These are phyloP conservation scores for Paracamarosporium sp. DNA, from an alignment of 2,329 filamentous ascomycete species.

Conservation along the genomic window DNA sequence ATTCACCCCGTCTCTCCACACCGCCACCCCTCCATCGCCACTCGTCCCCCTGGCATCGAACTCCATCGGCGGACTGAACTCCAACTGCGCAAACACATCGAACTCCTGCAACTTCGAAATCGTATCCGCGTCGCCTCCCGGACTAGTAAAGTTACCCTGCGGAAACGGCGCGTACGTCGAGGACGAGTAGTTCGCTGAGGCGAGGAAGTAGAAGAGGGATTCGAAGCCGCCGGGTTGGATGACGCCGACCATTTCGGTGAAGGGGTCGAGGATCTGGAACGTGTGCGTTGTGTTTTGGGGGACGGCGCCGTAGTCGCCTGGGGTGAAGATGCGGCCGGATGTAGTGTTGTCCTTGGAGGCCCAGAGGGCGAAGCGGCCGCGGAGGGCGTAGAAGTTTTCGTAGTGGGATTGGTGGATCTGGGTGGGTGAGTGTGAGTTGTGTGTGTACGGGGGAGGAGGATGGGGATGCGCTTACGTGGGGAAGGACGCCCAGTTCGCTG, in stretches of 20 bases:
- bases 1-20: constrained; percentile 51
- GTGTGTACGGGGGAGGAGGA: constrained; percentile 22
- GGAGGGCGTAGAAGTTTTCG: constrained; percentile 57
- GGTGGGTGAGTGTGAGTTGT: constrained; percentile 44
- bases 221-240: constrained; percentile 59
- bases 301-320: constrained; percentile 56
- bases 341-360: constrained; percentile 44
- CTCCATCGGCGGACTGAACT: constrained; percentile 50
- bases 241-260: constrained; percentile 56
- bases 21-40: constrained; percentile 45
- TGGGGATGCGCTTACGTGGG: constrained; percentile 38
- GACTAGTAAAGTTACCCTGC: constrained; percentile 32
- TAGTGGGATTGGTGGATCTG: constrained; percentile 50
- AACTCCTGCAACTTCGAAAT: constrained; percentile 49
- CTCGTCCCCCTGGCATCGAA: constrained; percentile 38
- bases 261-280: constrained; percentile 57
- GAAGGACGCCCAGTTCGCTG: constrained; percentile 49
- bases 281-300: constrained; percentile 56
- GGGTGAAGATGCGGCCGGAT: constrained; percentile 47
- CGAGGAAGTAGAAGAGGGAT: constrained; percentile 53
- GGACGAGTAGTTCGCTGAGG: constrained; percentile 43
- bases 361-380: constrained; percentile 57
- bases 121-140: constrained; percentile 35
- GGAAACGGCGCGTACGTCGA: constrained; percentile 46
- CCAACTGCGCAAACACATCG: constrained; percentile 54